Evolutionary conservation across 768 basidiomycete genomes (phyloP), one percentile per base, ranked within the genome.

Genomic region (Lactarius hatsudake): DNA sequence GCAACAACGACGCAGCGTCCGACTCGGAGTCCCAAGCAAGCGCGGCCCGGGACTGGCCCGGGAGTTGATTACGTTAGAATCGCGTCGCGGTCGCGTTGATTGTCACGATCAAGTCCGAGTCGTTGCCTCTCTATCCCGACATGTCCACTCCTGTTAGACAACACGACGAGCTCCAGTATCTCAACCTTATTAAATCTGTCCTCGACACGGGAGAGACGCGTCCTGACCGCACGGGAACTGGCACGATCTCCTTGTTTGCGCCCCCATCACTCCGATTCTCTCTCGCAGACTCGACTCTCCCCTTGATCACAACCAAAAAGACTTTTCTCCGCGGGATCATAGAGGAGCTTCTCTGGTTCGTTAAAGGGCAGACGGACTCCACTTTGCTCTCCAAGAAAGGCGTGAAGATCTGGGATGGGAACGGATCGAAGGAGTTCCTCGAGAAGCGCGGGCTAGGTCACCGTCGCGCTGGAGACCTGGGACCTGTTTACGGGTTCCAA

Each of bases 341-440:
- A 26, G 95, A 96, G 74, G 96, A 98, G 72, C 86, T 99, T 1
- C 81, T 98, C 8, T 99, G 96, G 96, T 99, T 99, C 73, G 79
- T 97, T 18, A 80, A 81, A 43, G 96, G 96, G 1, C 83, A 81
- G 9, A 98, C 96, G 0, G 94, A 97, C 78, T 86, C 91, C 0
- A 87, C 80, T 6, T 71, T 88, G 0, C 83, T 99, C 48, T 86
- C 87, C 1, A 81, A 83, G 36, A 92, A 92, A 75, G 94, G 93
- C 61, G 85, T 98, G 68, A 91, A 92, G 76, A 98, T 99, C 72
- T 99, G 97, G 97, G 95, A 98, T 75, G 95, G 96, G 0, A 98
- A 99, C 70, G 96, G 94, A 9, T 90, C 90, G 2, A 86, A 89
- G 68, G 90, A 86, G 71, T 98, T 96, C 73, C 78, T 98, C 34